A percentile compares a stretch with the other conserved stretches of the same genome.
phyloP scores from a whole-genome alignment of 2,329 filamentous ascomycete genomes.

The Tolypocladium capitatum region DNA sequence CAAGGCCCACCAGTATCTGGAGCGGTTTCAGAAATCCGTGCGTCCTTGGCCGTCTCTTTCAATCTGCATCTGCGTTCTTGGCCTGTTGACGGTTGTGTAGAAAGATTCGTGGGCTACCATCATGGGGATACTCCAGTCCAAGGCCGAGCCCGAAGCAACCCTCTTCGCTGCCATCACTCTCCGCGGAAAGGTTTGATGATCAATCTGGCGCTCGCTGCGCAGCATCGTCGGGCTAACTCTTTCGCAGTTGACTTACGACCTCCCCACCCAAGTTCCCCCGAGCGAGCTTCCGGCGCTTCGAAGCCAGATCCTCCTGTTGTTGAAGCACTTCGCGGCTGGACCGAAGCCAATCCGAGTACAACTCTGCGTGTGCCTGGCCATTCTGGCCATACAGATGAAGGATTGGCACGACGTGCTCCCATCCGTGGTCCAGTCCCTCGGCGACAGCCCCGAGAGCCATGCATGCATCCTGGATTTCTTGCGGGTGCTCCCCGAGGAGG shows the following conservation, averaged over 20 bases:
- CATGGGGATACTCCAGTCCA: conserved; percentile 72
- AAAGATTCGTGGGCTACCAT: conserved; percentile 84
- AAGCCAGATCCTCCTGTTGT: conserved; percentile 67
- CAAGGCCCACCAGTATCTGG: conserved; percentile 80
- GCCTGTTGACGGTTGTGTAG: conserved; percentile 30
- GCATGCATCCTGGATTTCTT: conserved; percentile 91
- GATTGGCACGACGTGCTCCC: conserved; percentile 87
- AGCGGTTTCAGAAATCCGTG: conserved; percentile 97
- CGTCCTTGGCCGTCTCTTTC: conserved; percentile 5
- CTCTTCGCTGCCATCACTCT: conserved; percentile 93
- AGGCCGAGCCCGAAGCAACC: conserved; percentile 71
- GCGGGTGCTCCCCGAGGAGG: conserved; percentile 93
- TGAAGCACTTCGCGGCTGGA: conserved; percentile 69
- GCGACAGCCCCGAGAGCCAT: conserved; percentile 62
- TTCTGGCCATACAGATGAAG: conserved; percentile 90
- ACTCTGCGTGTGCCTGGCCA: conserved; percentile 87
- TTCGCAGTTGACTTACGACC: conserved; percentile 82
- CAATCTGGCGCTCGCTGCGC: neutral
- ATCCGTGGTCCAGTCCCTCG: conserved; percentile 66
- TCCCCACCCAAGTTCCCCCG: conserved; percentile 68
- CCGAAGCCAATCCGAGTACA: conserved; percentile 80
- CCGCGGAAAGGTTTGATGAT: conserved; percentile 71
- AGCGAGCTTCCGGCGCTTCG: conserved; percentile 64
- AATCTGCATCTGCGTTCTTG: too few species aligned
- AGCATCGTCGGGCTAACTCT: conserved; percentile 1